A percentile compares a stretch with the other conserved stretches of the same genome.
Conservation (phyloP, 2,329 filamentous ascomycete genomes). For the Ilyonectria sp. region DNA sequence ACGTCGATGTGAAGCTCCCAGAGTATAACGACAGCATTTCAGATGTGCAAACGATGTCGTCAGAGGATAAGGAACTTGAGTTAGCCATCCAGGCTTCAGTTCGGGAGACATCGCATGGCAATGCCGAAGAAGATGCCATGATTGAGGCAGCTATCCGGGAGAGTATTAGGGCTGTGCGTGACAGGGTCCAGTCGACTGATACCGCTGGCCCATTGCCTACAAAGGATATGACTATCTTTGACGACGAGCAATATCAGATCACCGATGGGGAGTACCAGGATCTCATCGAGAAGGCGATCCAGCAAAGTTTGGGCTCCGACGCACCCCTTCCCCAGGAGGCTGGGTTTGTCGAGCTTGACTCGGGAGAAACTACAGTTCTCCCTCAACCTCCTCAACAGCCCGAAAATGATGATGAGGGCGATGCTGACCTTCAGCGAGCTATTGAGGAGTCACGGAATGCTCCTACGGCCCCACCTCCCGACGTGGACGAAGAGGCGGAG, state of each 20-base stretch:
- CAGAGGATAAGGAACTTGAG: conserved; percentile 76
- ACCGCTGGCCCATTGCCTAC: conserved; percentile 43
- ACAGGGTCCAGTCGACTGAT: conserved; percentile 47
- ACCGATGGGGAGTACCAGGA: conserved; percentile 72
- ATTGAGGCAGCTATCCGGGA: conserved; percentile 83
- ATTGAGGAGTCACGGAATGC: conserved; percentile 58
- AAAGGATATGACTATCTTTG: conserved; percentile 52
- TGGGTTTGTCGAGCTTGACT: conserved; percentile 36
- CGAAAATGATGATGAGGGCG: conserved; percentile 45
- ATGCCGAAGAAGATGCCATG: conserved; percentile 77
- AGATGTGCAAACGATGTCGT: conserved; percentile 29
- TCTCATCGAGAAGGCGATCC: conserved; percentile 70
- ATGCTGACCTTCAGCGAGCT: conserved; percentile 57
- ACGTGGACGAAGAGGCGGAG: conserved; percentile 52
- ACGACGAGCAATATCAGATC: conserved; percentile 61
- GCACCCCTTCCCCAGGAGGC: conserved; percentile 37
- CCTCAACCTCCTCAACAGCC: conserved; percentile 2
- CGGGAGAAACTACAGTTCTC: conserved; percentile 1
- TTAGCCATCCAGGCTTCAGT: conserved; percentile 80
- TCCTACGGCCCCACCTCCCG: conserved; percentile 36
- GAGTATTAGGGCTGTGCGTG: conserved; percentile 72
- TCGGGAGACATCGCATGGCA: conserved; percentile 77
- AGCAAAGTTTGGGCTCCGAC: conserved; percentile 61
- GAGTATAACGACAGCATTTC: conserved; percentile 32
- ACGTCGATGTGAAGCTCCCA: conserved; percentile 37